These are phyloP conservation scores for Pestalotiopsis sp. DNA, from an alignment of 2,329 filamentous ascomycete genomes.

Conservation along the genomic window DNA sequence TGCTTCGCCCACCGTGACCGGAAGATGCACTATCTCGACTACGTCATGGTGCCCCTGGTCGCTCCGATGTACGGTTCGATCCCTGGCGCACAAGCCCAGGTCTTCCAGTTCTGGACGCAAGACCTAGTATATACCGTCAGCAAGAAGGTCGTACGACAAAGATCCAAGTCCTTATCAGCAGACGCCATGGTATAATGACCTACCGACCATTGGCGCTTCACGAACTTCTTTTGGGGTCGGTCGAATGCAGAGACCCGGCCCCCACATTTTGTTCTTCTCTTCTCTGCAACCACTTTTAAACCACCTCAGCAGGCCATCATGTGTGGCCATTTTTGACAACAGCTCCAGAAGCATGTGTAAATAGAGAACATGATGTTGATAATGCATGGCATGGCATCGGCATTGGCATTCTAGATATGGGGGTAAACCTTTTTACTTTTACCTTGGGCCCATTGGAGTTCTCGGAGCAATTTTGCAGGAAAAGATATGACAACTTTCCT, in stretches of 20 bases:
- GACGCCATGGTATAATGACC: conserved; percentile 46
- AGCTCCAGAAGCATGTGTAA: conserved; percentile 46
- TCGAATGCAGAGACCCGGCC: conserved; percentile 15
- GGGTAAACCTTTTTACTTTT: conserved; percentile 30
- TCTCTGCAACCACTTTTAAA: conserved; percentile 30
- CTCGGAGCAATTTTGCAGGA: conserved; percentile 44
- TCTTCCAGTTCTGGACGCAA: conserved; percentile 72
- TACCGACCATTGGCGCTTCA: conserved; percentile 21
- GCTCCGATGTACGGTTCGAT: conserved; percentile 70
- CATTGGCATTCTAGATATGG: conserved; percentile 51
- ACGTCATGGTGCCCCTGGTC: conserved; percentile 66
- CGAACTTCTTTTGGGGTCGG: conserved; percentile 21
- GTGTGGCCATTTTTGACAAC: conserved; percentile 33
- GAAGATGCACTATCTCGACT: conserved; percentile 62
- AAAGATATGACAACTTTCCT: conserved; percentile 33
- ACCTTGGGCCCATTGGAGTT: conserved; percentile 48
- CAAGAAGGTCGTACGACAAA: conserved; percentile 64
- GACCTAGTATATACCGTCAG: conserved; percentile 73
- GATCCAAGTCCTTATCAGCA: conserved; percentile 46
- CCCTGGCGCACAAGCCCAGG: conserved; percentile 67
- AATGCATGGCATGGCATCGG: conserved; percentile 50
- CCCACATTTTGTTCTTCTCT: conserved; percentile 29
- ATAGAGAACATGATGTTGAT: conserved; percentile 54
- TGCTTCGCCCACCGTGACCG: conserved; percentile 63
- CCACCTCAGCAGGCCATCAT: conserved; percentile 31